phyloP scores from a whole-genome alignment of 768 basidiomycete genomes.

The Trametes cinnabarina region DNA sequence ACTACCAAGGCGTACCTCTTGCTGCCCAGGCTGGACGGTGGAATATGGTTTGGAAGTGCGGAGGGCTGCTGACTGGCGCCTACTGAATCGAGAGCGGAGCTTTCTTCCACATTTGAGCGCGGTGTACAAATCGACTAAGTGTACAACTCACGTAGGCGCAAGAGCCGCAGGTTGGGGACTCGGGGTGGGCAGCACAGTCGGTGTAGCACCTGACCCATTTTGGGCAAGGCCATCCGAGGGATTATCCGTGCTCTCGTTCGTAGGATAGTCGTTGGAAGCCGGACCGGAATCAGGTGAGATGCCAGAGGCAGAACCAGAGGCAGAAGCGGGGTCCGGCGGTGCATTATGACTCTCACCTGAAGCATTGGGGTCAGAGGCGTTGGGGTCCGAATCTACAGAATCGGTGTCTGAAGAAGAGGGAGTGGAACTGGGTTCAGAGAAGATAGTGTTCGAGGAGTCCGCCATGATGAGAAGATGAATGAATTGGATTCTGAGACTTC shows the following conservation, averaged over 20 bases:
- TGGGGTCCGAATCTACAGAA: not conserved
- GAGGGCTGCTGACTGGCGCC: not conserved
- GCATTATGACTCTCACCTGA: not conserved
- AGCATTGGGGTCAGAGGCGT: not conserved
- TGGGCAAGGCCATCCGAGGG: not conserved
- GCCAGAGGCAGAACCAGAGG: not conserved
- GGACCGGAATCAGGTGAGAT: not conserved
- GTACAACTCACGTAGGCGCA: not conserved
- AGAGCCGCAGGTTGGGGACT: not conserved
- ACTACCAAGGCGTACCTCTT: not conserved
- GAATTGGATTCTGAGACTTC: not conserved
- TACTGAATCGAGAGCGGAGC: not conserved
- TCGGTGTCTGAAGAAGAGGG: not conserved
- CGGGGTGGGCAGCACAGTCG: not conserved
- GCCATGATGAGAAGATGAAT: slow-evolving; percentile 1
- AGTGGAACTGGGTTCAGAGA: not conserved
- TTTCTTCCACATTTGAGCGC: not conserved
- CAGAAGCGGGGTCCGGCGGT: not conserved
- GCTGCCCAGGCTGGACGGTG: not conserved
- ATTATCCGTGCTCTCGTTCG: not conserved
- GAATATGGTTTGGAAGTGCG: not conserved
- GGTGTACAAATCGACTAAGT: not conserved
- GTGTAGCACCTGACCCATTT: not conserved
- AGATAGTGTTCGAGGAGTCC: slow-evolving; percentile 5
- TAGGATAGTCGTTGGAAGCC: not conserved